Evolutionary conservation across 1,139 yeast species (phyloP).

Genomic region (Yamadazyma dushanensis): DNA sequence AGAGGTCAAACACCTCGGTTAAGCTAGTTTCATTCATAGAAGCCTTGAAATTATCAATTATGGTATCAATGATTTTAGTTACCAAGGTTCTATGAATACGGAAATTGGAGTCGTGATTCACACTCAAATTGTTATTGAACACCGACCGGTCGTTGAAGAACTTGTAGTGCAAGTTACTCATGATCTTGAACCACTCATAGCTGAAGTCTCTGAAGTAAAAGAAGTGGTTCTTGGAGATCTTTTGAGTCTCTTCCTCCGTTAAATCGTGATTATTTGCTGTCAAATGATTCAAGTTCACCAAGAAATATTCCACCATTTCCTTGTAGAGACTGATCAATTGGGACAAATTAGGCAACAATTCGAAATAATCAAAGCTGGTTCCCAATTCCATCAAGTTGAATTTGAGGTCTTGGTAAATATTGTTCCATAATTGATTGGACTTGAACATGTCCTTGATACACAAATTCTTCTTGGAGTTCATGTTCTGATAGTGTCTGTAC

Average conservation of each 20-base stretch:
- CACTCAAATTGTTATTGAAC: slow-evolving; percentile 11
- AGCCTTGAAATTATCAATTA: slow-evolving; percentile 15
- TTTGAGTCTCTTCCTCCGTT: slow-evolving; percentile 19
- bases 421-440: slow-evolving; percentile 33
- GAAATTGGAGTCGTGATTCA: slow-evolving; percentile 12
- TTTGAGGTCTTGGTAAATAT: slow-evolving; percentile 34
- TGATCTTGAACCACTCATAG: slow-evolving; percentile 24
- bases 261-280: slow-evolving; percentile 16
- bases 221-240: slow-evolving; percentile 20
- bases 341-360: slow-evolving; percentile 29
- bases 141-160: slow-evolving; percentile 15
- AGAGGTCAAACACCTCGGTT: slow-evolving; percentile 9
- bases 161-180: slow-evolving; percentile 24
- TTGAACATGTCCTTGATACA: slow-evolving; percentile 17
- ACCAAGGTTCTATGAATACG: slow-evolving; percentile 14
- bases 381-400: slow-evolving; percentile 23
- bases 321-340: slow-evolving; percentile 25
- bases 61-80: slow-evolving; percentile 13
- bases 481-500: slow-evolving; percentile 9
- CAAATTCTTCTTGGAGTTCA: background rate
- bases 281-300: slow-evolving; percentile 23
- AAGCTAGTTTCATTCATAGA: slow-evolving; percentile 1
- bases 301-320: slow-evolving; percentile 31
- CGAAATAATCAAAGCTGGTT: slow-evolving; percentile 22
- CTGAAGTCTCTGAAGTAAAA: slow-evolving; percentile 27